These are phyloP conservation scores for Ulota crispa DNA, from an alignment of 225 moss, liverwort and hornwort species.

Conservation along the genomic window DNA sequence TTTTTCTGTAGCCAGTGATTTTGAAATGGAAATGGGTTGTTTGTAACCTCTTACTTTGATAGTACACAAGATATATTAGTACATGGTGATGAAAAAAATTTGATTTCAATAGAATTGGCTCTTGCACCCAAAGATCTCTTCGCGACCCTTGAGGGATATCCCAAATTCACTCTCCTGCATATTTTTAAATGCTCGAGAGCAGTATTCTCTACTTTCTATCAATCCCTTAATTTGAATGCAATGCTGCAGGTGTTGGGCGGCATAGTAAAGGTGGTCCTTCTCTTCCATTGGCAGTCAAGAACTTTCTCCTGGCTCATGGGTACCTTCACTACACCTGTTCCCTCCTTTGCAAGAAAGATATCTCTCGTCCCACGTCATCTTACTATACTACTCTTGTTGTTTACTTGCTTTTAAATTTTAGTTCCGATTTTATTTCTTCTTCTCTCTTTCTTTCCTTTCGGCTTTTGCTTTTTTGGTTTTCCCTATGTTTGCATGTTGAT, in stretches of 20 bases:
- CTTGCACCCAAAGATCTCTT: not conserved
- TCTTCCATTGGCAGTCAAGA: conserved; percentile 59
- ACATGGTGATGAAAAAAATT: not conserved
- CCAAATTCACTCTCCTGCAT: not conserved
- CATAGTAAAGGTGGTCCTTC: conserved; percentile 69
- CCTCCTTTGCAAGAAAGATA: not conserved
- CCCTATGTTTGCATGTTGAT: not conserved
- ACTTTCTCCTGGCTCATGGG: conserved; percentile 57
- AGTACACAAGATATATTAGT: not conserved
- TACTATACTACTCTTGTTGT: not conserved
- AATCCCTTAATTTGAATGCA: not conserved
- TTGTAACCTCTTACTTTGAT: not conserved
- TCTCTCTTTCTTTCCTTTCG: too few relatives aligned
- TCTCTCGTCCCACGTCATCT: not conserved
- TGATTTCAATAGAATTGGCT: not conserved
- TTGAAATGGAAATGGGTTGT: not conserved
- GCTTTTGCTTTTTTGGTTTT: not conserved
- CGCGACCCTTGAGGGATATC: not conserved
- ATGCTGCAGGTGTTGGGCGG: conserved; percentile 56
- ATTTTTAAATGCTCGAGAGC: not conserved
- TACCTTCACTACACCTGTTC: conserved; percentile 13
- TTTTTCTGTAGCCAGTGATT: not conserved
- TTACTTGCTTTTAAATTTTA: too few relatives aligned
- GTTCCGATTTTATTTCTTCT: too few relatives aligned
- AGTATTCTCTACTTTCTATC: not conserved